Conservation (phyloP, 306 rosid genomes). For the Crotalaria pallida region DNA sequence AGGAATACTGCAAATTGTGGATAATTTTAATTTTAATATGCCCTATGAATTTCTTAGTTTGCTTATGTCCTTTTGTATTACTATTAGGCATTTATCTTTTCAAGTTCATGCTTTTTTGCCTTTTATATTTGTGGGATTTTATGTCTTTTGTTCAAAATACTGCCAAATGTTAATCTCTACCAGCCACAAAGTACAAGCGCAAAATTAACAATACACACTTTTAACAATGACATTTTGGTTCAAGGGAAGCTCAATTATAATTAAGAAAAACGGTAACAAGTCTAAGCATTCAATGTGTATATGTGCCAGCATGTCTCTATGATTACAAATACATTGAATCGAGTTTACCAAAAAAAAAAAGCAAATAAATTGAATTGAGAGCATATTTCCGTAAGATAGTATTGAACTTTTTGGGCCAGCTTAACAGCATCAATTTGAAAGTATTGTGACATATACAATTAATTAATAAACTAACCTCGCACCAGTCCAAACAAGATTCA, state of each 20-base stretch:
- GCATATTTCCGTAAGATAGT: background rate
- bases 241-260: background rate
- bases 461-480: constrained; percentile 66
- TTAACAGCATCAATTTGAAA: constrained; percentile 2
- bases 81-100: too few relatives aligned
- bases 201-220: constrained; percentile 13
- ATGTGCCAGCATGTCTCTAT: too few relatives aligned
- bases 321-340: background rate
- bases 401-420: background rate
- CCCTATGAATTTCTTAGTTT: too few relatives aligned
- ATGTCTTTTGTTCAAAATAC: too few relatives aligned
- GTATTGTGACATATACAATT: background rate
- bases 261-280: background rate
- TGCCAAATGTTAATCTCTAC: constrained; percentile 90
- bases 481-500: constrained; percentile 88
- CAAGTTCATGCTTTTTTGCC: too few relatives aligned
- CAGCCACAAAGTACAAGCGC: constrained; percentile 39
- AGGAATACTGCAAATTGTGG: background rate
- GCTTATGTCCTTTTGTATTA: too few relatives aligned
- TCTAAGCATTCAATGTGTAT: too few relatives aligned
- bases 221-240: background rate
- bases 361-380: constrained; percentile 4
- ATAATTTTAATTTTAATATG: background rate
- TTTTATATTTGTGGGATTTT: too few relatives aligned
- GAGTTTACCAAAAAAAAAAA: too few relatives aligned